phyloP scores from a whole-genome alignment of 2,329 filamentous ascomycete genomes.

The Fusarium sororula region DNA sequence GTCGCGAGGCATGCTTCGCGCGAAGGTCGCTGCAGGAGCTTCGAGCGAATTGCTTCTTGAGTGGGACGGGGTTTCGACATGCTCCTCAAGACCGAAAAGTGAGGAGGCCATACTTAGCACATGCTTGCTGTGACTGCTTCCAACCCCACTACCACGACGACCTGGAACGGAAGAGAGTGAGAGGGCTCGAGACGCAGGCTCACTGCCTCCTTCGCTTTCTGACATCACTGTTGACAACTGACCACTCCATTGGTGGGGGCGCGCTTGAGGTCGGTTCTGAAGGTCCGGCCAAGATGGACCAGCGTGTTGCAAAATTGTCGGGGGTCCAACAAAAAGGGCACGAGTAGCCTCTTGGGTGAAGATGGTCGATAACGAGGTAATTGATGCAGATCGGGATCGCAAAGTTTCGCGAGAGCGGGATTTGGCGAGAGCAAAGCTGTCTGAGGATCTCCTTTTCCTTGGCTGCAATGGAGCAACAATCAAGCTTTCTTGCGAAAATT shows the following conservation, averaged over 20 bases:
- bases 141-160: slow-evolving; percentile 60
- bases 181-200: slow-evolving; percentile 58
- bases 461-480: slow-evolving; percentile 65
- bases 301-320: slow-evolving; percentile 40
- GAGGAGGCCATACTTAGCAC: slow-evolving; percentile 68
- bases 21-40: slow-evolving; percentile 56
- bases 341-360: slow-evolving; percentile 59
- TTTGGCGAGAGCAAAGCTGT: slow-evolving; percentile 60
- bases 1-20: slow-evolving; percentile 50
- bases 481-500: slow-evolving; percentile 70
- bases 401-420: slow-evolving; percentile 63
- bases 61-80: slow-evolving; percentile 46
- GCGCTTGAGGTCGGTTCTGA: slow-evolving; percentile 29
- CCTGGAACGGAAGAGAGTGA: slow-evolving; percentile 55
- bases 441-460: slow-evolving; percentile 56
- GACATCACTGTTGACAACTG: slow-evolving; percentile 72
- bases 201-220: slow-evolving; percentile 65
- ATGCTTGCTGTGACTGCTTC: slow-evolving; percentile 61
- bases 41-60: slow-evolving; percentile 60
- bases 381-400: slow-evolving; percentile 61
- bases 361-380: slow-evolving; percentile 65
- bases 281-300: slow-evolving; percentile 38
- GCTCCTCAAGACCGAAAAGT: slow-evolving; percentile 55
- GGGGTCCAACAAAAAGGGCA: slow-evolving; percentile 45
- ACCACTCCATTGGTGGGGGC: slow-evolving; percentile 69